Percentiles rank a stretch among this genome's conserved stretches.
phyloP scores from a whole-genome alignment of 495 filamentous ascomycete genomes.

The Rhypophila decipiens region DNA sequence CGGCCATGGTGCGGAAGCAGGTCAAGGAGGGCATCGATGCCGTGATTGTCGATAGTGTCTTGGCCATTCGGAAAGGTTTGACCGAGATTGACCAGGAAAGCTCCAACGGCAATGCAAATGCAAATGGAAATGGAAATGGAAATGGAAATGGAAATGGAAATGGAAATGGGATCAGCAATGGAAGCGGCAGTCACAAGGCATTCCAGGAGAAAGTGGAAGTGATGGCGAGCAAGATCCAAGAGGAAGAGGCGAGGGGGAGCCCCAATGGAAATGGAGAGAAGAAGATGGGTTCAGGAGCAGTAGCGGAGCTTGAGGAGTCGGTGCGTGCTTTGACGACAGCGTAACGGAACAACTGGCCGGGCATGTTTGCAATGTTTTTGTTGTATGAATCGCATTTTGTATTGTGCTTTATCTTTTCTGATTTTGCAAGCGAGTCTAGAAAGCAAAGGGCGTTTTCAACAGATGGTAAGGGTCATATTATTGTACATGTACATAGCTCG shows the following conservation, averaged over 20 bases:
- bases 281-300: neutral
- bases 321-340: neutral
- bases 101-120: conserved; percentile 6
- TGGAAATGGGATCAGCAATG: neutral
- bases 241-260: neutral
- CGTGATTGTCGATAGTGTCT: conserved; percentile 89
- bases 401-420: no score
- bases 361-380: neutral
- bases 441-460: no score
- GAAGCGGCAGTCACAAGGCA: neutral
- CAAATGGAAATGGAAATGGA: neutral
- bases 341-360: no score
- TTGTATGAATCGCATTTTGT: no score
- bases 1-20: conserved; percentile 77
- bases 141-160: no score
- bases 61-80: conserved; percentile 59
- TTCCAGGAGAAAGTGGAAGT: conserved; percentile 7
- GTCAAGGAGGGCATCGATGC: conserved; percentile 94
- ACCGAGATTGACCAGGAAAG: conserved; percentile 24
- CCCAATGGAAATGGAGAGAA: conserved; percentile 3
- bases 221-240: conserved; percentile 2
- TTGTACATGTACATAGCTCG: no score
- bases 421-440: no score
- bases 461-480: no score
- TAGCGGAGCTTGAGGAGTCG: neutral